Percentiles rank a stretch among this genome's conserved stretches.
phyloP scores from a whole-genome alignment of 2,329 filamentous ascomycete species.

The Aspergillus caelatus region DNA sequence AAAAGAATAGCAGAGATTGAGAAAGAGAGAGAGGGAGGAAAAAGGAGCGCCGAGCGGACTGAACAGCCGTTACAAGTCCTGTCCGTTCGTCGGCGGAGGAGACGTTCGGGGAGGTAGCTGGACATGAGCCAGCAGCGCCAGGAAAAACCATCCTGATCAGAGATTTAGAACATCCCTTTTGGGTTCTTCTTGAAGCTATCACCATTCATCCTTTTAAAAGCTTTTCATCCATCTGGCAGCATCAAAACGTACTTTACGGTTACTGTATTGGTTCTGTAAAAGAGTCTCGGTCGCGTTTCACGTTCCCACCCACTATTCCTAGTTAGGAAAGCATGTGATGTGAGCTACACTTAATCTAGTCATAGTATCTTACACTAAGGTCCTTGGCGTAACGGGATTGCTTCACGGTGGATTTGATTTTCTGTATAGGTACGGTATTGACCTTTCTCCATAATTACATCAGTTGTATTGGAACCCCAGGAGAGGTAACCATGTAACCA shows the following conservation, averaged over 20 bases:
- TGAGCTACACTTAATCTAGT: neutral
- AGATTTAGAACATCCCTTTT: conserved; percentile 1
- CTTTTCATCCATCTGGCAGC: conserved; percentile 13
- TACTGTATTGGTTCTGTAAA: conserved; percentile 23
- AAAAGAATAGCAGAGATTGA: conserved; percentile 13
- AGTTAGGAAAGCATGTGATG: conserved; percentile 14
- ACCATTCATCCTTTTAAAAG: conserved; percentile 13
- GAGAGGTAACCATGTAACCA: neutral
- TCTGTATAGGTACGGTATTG: neutral
- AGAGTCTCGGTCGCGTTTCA: neutral
- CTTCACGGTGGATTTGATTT: conserved; percentile 9
- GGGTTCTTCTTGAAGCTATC: conserved; percentile 24
- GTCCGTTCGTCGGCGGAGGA: conserved; percentile 15
- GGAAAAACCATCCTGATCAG: neutral
- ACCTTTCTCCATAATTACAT: conserved; percentile 1
- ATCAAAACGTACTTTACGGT: conserved; percentile 16
- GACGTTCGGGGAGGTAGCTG: conserved; percentile 5
- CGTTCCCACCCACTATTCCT: conserved; percentile 13
- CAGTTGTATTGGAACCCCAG: neutral
- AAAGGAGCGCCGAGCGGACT: conserved; percentile 19
- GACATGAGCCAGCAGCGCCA: conserved; percentile 14
- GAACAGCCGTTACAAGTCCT: conserved; percentile 26
- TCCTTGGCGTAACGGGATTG: conserved; percentile 7
- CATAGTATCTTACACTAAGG: conserved; percentile 2
- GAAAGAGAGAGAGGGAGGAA: conserved; percentile 16